These are phyloP conservation scores for Mortierella sp. DNA, from an alignment of 371 early-diverging fungal species.

Conservation along the genomic window DNA sequence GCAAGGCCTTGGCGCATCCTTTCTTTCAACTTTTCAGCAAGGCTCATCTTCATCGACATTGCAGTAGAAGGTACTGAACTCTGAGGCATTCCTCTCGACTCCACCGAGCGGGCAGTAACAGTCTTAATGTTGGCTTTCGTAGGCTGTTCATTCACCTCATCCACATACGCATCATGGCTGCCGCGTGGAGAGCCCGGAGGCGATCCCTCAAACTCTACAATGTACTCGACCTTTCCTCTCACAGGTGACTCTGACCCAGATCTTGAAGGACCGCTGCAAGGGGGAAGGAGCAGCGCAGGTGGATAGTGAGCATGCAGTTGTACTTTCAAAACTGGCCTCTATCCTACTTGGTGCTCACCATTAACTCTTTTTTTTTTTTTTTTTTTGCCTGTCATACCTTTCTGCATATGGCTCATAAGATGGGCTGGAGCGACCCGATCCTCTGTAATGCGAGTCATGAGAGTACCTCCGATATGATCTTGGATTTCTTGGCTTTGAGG, in stretches of 20 bases:
- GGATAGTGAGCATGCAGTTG: not conserved
- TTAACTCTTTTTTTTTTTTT: not conserved
- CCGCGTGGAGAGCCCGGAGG: not conserved
- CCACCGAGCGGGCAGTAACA: too few species aligned
- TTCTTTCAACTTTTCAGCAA: conserved; percentile 35
- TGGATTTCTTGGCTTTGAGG: not conserved
- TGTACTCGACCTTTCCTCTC: conserved; percentile 24
- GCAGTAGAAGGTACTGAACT: not conserved
- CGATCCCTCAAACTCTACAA: conserved; percentile 23
- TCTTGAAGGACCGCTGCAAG: conserved; percentile 22
- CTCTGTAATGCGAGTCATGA: not conserved
- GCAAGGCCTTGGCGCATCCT: conserved; percentile 46
- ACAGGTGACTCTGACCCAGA: conserved; percentile 36
- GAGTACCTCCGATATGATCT: not conserved
- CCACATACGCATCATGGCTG: not conserved
- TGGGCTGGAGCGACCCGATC: conserved; percentile 31
- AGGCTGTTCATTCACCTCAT: not conserved
- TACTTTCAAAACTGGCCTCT: not conserved
- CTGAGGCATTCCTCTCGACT: too few species aligned
- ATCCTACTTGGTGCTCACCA: not conserved
- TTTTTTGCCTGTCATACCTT: conserved; percentile 6
- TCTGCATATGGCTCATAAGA: conserved; percentile 35
- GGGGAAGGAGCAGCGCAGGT: not conserved
- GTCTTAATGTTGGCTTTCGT: too few species aligned
- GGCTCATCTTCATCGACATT: conserved; percentile 15